A percentile compares a stretch with the other conserved stretches of the same genome.
phyloP scores from a whole-genome alignment of 148 eudicot species.

The Salicornia ramosissima region DNA sequence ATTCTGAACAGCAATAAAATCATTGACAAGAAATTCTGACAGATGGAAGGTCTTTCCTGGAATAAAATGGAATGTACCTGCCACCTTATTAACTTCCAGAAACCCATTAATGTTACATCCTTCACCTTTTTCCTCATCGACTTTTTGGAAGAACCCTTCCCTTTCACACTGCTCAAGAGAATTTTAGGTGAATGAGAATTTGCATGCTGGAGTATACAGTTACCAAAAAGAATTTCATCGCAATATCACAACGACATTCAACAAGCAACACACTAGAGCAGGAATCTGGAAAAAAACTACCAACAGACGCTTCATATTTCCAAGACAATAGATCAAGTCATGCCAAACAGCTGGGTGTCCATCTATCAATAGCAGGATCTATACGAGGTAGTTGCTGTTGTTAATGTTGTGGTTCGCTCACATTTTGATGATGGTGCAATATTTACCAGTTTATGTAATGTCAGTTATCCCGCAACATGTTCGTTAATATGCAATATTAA shows the following conservation, averaged over 20 bases:
- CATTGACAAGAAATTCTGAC: conserved; percentile 38
- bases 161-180: conserved; percentile 61
- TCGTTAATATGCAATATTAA: neutral
- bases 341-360: neutral
- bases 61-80: conserved; percentile 86
- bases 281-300: neutral
- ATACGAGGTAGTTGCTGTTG: neutral
- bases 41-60: conserved; percentile 84
- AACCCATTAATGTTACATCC: conserved; percentile 93
- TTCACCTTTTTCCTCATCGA: conserved; percentile 82
- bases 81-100: conserved; percentile 85
- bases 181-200: neutral
- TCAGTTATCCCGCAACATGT: neutral
- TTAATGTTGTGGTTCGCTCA: neutral
- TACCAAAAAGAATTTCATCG: neutral
- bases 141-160: conserved; percentile 74
- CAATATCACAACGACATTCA: neutral
- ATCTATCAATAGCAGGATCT: neutral
- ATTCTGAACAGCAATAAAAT: conserved; percentile 49
- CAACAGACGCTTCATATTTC: neutral
- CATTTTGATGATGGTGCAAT: neutral
- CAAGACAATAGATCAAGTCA: neutral
- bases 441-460: neutral
- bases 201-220: neutral
- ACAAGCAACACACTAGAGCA: neutral